phyloP scores from a whole-genome alignment of 208 protist genomes.

The Trypanosoma scelopori region DNA sequence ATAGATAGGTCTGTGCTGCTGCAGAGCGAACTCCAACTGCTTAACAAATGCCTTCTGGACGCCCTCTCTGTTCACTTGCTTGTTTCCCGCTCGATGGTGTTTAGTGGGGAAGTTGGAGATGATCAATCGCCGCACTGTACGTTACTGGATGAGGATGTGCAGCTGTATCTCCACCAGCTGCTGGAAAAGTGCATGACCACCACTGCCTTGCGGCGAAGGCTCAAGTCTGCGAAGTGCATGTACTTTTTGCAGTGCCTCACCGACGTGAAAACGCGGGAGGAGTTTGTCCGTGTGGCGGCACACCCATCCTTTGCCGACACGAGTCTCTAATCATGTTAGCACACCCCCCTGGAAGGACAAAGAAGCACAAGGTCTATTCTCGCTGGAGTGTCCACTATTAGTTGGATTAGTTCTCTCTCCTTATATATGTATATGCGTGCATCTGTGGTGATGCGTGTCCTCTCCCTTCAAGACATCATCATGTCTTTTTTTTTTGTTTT shows the following conservation, averaged over 20 bases:
- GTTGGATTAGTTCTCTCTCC: background rate
- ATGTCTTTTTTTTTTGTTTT: too few relatives aligned
- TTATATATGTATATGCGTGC: background rate
- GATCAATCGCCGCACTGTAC: constrained; percentile 17
- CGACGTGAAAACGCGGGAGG: constrained; percentile 38
- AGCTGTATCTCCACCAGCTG: constrained; percentile 56
- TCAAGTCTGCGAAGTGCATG: constrained; percentile 43
- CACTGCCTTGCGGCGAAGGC: constrained; percentile 34
- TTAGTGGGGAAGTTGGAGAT: background rate
- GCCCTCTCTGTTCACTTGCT: constrained; percentile 60
- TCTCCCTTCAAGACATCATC: too few relatives aligned
- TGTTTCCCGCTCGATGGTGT: constrained; percentile 47
- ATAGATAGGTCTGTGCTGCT: too few relatives aligned
- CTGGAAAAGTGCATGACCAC: constrained; percentile 49
- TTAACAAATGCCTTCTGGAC: constrained; percentile 61
- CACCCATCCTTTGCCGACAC: constrained; percentile 43
- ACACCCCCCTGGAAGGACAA: too few relatives aligned
- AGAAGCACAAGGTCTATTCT: too few relatives aligned
- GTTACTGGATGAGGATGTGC: constrained; percentile 48
- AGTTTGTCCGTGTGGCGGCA: constrained; percentile 68
- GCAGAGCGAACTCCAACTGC: constrained; percentile 42
- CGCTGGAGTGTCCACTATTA: too few relatives aligned
- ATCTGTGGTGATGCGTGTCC: background rate
- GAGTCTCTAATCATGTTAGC: constrained; percentile 12
- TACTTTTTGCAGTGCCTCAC: constrained; percentile 77